Conservation (phyloP, 352 stramenopile genomes). For the Blastocystis sp. region DNA sequence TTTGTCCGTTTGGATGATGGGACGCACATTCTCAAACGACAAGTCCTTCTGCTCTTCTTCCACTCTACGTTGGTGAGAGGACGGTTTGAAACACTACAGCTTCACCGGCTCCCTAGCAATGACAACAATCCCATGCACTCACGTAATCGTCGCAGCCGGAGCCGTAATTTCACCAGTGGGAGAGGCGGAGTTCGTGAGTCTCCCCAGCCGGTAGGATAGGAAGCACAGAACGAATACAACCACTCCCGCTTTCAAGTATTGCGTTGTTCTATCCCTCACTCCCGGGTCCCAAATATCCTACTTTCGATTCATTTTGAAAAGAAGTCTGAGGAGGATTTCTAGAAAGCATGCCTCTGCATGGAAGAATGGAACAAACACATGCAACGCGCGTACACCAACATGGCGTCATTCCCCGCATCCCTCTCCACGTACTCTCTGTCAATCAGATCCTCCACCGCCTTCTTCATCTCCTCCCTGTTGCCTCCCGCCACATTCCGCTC, state of each 20-base stretch:
- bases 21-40: neutral
- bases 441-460: neutral
- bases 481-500: neutral
- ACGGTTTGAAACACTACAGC: neutral
- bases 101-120: neutral
- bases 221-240: neutral
- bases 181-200: neutral
- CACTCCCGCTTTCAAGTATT: neutral
- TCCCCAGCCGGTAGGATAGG: neutral
- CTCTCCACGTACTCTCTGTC: neutral
- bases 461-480: neutral
- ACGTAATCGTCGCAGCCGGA: too few relatives aligned
- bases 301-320: neutral
- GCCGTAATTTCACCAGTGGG: too few relatives aligned
- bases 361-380: neutral
- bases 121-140: neutral
- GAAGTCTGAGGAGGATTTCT: neutral
- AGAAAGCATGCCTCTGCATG: neutral
- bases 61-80: neutral
- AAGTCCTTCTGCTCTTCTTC: neutral
- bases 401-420: neutral
- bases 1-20: conserved; percentile 43
- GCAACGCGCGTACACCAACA: neutral
- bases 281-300: neutral
- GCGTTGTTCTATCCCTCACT: neutral